These are phyloP conservation scores for Lippia alba DNA, from an alignment of 305 asterid species.

Conservation along the genomic window DNA sequence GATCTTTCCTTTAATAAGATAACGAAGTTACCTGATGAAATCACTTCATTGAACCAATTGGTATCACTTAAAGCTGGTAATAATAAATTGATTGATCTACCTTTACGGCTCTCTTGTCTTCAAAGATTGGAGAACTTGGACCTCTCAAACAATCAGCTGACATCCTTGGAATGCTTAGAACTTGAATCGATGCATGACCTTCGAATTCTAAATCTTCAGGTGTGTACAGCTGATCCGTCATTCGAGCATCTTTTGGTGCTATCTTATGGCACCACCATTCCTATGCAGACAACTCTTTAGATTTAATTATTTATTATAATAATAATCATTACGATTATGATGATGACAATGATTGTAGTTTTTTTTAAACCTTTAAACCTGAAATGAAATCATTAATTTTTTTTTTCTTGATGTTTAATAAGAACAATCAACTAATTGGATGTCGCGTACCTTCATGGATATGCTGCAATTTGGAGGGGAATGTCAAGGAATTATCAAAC, in stretches of 20 bases:
- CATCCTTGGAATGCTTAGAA: conserved; percentile 69
- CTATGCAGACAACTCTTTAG: background rate
- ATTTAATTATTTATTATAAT: background rate
- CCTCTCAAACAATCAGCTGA: conserved; percentile 75
- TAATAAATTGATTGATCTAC: conserved; percentile 80
- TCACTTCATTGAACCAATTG: conserved; percentile 62
- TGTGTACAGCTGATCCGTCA: conserved; percentile 33
- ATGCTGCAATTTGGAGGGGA: conserved; percentile 87
- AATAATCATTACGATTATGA: no score
- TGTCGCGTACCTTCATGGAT: conserved; percentile 82
- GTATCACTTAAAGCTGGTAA: conserved; percentile 70
- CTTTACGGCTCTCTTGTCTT: conserved; percentile 62
- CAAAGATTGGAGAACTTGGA: conserved; percentile 84
- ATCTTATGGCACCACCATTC: conserved; percentile 4
- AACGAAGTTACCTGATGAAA: conserved; percentile 85
- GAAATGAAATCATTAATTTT: conserved; percentile 17
- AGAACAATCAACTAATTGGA: conserved; percentile 73
- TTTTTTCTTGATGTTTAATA: conserved; percentile 26
- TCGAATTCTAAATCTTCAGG: conserved; percentile 78
- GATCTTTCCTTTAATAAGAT: conserved; percentile 91
- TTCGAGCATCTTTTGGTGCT: conserved; percentile 2
- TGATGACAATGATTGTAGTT: no score
- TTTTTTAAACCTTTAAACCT: background rate
- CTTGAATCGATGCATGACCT: conserved; percentile 79
- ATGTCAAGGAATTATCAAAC: conserved; percentile 45